phyloP scores from a whole-genome alignment of 179 eudicot species.

The Spinacia oleracea region DNA sequence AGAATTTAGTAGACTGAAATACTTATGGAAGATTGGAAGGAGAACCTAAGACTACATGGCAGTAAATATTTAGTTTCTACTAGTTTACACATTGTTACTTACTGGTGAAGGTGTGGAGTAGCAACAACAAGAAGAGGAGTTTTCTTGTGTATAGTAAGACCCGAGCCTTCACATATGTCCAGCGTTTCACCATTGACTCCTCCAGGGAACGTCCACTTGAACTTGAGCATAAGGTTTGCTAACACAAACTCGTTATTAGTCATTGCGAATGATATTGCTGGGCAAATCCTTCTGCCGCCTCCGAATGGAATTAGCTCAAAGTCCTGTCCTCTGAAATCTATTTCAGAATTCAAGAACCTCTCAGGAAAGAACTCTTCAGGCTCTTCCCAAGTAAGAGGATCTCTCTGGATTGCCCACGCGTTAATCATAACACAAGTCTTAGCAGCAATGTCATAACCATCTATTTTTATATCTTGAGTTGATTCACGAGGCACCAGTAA shows the following conservation, averaged over 20 bases:
- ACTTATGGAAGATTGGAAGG: too few species aligned
- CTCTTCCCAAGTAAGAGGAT: conserved; percentile 26
- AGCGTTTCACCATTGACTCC: conserved; percentile 17
- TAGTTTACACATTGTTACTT: background rate
- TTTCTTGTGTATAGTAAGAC: conserved; percentile 17
- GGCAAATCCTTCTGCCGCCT: conserved; percentile 34
- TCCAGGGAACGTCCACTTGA: conserved; percentile 27
- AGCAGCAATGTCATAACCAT: conserved; percentile 24
- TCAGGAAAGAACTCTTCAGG: conserved; percentile 34
- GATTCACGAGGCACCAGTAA: conserved; percentile 37
- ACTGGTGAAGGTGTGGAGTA: conserved; percentile 3
- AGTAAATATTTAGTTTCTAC: too few species aligned
- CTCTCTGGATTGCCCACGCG: conserved; percentile 29
- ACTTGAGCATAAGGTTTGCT: conserved; percentile 28
- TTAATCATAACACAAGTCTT: conserved; percentile 21
- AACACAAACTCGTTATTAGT: conserved; percentile 24
- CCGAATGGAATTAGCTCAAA: conserved; percentile 35
- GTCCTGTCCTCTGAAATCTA: conserved; percentile 24
- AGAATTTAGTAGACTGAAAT: too few species aligned
- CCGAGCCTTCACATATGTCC: conserved; percentile 32
- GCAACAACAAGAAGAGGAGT: conserved; percentile 22
- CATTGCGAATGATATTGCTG: conserved; percentile 27
- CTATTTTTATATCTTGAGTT: conserved; percentile 30
- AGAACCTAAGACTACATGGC: too few species aligned
- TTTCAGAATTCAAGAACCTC: conserved; percentile 25